Evolutionary conservation across 2,329 filamentous ascomycete species (phyloP), one percentile per base, ranked within the genome.

Genomic region (Sclerotinia glacialis): DNA sequence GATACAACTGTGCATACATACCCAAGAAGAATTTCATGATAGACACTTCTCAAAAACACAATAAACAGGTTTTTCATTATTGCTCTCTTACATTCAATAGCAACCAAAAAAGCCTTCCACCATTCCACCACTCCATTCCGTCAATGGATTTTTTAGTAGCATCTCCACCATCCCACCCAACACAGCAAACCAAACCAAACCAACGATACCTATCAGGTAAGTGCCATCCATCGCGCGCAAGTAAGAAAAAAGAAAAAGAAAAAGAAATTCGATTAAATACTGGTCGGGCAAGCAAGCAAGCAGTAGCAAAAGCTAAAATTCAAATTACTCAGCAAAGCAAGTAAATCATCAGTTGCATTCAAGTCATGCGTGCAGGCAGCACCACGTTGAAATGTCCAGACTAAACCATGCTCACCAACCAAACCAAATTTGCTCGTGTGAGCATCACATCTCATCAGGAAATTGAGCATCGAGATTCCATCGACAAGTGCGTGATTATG

Each of bases 301-400:
- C 58, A 37, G 49, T 49, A 60, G 58, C 44, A 60, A 49, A 37
- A 26, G 58, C 58, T 21, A 60, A 60, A 60, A 37, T 49, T 60
- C 31, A 61, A 37, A 8, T 37, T 61, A 61, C 58, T 40, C 58
- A 50, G 58, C 58, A 61, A 40, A 58, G 58, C 58, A 60, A 49
- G 56, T 26, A 49, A 61, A 31, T 60, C 58, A 60, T 61, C 44
- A 37, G 44, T 61, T 26, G 44, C 28, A 16, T 49, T 61, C 58
- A 61, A 61, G 46, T 49, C 58, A 61, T 61, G 58, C 58, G 49
- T 40, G 58, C 44, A 49, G 28, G 44, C 44, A 49, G 58, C 58
- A 61, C 44, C 44, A 60, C n/a, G 26, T 60, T 28, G 28, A 60
- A 47, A 44, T 37, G n/a, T 61, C 44, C 58, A 61, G 58, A 49